Percentiles rank a stretch among this genome's conserved stretches.
Evolutionary conservation across 371 early-diverging fungal species (phyloP).

Genomic region (Mucor plumbeus): DNA sequence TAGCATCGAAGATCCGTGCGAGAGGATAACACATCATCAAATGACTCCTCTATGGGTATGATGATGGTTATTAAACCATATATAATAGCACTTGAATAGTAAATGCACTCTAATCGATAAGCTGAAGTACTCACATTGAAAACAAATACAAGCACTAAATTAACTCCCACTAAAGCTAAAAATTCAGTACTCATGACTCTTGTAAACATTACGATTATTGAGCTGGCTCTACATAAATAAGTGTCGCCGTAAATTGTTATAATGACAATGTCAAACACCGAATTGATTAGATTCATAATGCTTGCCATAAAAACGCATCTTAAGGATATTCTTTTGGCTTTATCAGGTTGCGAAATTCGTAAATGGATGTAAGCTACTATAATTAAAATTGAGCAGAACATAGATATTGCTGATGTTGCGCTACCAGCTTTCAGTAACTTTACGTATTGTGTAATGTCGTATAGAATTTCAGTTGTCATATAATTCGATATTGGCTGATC

Average conservation of each 20-base stretch:
- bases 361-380: slow-evolving; percentile 5
- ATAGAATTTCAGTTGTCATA: background rate
- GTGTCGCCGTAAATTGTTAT: background rate
- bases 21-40: background rate
- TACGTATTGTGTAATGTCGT: background rate
- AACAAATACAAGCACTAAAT: slow-evolving; percentile 40
- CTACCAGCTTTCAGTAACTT: background rate
- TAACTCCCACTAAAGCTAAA: slow-evolving; percentile 35
- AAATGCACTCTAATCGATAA: background rate
- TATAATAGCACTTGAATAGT: slow-evolving; percentile 8
- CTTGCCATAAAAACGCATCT: slow-evolving; percentile 34
- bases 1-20: slow-evolving; percentile 7
- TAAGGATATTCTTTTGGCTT: slow-evolving; percentile 37
- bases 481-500: background rate
- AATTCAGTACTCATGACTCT: slow-evolving; percentile 21
- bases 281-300: slow-evolving; percentile 19
- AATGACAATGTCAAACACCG: slow-evolving; percentile 15
- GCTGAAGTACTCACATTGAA: slow-evolving; percentile 4
- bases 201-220: slow-evolving; percentile 21
- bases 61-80: slow-evolving; percentile 21
- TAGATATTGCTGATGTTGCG: slow-evolving; percentile 2
- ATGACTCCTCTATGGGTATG: slow-evolving; percentile 15
- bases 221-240: slow-evolving; percentile 22
- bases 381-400: slow-evolving; percentile 9
- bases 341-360: background rate